These are phyloP conservation scores for Yamadazyma mexicana DNA, from an alignment of 1,139 yeast genomes.

Conservation along the genomic window DNA sequence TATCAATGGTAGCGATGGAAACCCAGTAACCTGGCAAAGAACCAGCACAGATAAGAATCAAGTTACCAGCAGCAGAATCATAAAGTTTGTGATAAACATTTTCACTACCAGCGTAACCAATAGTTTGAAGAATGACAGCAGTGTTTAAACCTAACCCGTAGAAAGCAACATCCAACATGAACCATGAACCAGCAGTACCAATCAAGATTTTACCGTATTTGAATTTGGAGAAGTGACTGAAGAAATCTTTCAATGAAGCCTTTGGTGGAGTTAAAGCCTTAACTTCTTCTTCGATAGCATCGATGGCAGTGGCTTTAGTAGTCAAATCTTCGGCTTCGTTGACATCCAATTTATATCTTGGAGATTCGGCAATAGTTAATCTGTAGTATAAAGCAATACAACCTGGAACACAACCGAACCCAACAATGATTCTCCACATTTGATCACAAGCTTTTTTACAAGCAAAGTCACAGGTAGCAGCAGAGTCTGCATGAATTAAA, in stretches of 20 bases:
- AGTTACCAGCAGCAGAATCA: conserved; percentile 84
- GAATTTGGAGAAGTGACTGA: conserved; percentile 81
- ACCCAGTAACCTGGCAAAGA: conserved; percentile 90
- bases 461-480: conserved; percentile 58
- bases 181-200: conserved; percentile 98
- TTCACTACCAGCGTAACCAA: conserved; percentile 73
- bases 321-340: conserved; percentile 53
- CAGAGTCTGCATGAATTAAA: conserved; percentile 49
- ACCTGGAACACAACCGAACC: conserved; percentile 91
- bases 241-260: conserved; percentile 62
- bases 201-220: conserved; percentile 78
- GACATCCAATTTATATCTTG: conserved; percentile 82
- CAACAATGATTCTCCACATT: conserved; percentile 90
- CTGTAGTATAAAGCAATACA: conserved; percentile 78
- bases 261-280: conserved; percentile 52
- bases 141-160: conserved; percentile 86
- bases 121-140: conserved; percentile 77
- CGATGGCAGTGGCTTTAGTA: conserved; percentile 57
- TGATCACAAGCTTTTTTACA: conserved; percentile 81
- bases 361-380: conserved; percentile 91
- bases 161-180: conserved; percentile 91
- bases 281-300: conserved; percentile 50
- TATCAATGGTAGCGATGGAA: conserved; percentile 73
- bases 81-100: conserved; percentile 65
- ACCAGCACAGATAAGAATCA: conserved; percentile 89